Evolutionary conservation across 208 protist species (phyloP).

Genomic region (Trypanosomatidae sp.): DNA sequence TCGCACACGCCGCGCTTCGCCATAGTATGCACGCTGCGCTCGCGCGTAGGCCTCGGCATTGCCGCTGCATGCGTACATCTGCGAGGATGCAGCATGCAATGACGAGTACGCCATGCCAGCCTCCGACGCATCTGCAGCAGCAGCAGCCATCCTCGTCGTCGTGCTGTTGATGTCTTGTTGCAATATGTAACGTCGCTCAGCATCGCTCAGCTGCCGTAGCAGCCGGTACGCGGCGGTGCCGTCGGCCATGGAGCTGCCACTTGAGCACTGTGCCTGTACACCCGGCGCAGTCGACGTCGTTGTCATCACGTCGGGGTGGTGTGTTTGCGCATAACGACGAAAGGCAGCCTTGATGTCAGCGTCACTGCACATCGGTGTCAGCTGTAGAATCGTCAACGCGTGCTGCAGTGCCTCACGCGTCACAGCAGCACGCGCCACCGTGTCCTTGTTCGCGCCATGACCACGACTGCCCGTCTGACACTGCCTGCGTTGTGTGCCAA

Average conservation of each 20-base stretch:
- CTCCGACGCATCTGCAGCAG: no score
- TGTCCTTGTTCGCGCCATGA: no score
- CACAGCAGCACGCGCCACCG: no score
- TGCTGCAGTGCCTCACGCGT: no score
- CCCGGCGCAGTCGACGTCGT: not conserved
- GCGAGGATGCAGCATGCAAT: not conserved
- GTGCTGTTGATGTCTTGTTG: no score
- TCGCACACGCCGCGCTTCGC: not conserved
- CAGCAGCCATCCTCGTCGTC: no score
- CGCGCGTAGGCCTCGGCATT: slow-evolving; percentile 13
- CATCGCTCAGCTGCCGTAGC: slow-evolving; percentile 12
- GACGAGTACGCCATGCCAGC: slow-evolving; percentile 1
- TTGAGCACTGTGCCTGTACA: not conserved
- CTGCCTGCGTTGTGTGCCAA: no score
- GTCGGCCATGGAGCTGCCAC: slow-evolving; percentile 3
- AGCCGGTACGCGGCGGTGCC: slow-evolving; percentile 55
- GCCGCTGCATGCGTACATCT: not conserved
- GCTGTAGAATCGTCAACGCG: no score
- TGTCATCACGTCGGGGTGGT: not conserved
- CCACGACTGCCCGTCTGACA: no score
- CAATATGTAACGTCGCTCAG: slow-evolving; percentile 26
- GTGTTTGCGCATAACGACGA: not conserved
- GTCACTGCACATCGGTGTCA: no score
- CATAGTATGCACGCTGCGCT: slow-evolving; percentile 26
- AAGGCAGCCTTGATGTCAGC: not conserved